Evolutionary conservation across 2,329 filamentous ascomycete species (phyloP).

Genomic region (Ophiostoma ulmi): DNA sequence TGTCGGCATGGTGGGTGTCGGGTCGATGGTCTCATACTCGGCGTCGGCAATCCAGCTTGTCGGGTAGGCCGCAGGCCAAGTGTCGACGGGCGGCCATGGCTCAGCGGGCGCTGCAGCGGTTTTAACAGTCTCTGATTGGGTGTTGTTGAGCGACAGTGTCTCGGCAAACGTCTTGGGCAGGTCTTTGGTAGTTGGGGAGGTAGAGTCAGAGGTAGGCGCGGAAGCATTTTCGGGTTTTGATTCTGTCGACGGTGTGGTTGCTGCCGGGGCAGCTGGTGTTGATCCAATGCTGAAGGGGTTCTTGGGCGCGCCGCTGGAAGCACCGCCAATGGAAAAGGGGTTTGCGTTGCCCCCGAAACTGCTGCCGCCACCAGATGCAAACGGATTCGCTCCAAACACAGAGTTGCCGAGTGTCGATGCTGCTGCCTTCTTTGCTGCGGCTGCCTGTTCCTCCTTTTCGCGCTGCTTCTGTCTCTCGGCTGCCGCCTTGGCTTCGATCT

Average conservation of each 20-base stretch:
- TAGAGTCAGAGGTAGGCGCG: not conserved
- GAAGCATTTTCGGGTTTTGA: conserved; percentile 19
- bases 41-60: conserved; percentile 76
- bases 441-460: conserved; percentile 32
- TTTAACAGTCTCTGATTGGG: conserved; percentile 27
- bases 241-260: not conserved
- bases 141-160: conserved; percentile 66
- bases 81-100: conserved; percentile 67
- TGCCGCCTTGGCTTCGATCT: conserved; percentile 25
- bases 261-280: not conserved
- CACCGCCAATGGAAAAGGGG: conserved; percentile 33
- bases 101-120: conserved; percentile 45
- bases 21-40: conserved; percentile 83
- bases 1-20: conserved; percentile 41
- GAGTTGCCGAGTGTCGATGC: conserved; percentile 53
- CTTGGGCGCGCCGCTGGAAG: conserved; percentile 22
- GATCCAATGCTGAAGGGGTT: conserved; percentile 28
- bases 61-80: conserved; percentile 67
- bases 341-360: conserved; percentile 31
- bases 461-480: conserved; percentile 33
- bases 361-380: conserved; percentile 30
- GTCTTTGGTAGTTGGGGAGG: not conserved
- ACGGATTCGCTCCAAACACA: conserved; percentile 59
- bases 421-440: conserved; percentile 30
- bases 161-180: conserved; percentile 64